A percentile compares a stretch with the other conserved stretches of the same genome.
These are phyloP conservation scores for Cymbopogon flexuosus DNA, from an alignment of 202 grass and related monocot species.

Conservation along the genomic window DNA sequence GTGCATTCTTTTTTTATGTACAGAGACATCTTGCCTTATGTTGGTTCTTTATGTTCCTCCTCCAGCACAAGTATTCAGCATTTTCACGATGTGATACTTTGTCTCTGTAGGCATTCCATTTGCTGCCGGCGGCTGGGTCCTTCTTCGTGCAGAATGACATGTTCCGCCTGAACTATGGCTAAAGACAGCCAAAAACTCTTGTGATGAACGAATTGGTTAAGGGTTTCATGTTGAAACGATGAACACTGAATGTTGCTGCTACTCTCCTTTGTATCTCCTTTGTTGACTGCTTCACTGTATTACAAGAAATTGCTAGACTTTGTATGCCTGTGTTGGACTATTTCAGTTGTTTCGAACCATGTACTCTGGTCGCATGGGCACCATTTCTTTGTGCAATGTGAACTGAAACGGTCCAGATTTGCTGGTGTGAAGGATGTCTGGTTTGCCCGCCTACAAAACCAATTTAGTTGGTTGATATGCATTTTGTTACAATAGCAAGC, in stretches of 20 bases:
- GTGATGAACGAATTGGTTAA: background rate
- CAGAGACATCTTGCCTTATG: background rate
- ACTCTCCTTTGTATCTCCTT: conserved; percentile 17
- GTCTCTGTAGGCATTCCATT: conserved; percentile 47
- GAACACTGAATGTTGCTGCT: conserved; percentile 5
- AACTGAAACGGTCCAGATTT: conserved; percentile 21
- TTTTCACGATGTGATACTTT: background rate
- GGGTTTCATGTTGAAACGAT: conserved; percentile 18
- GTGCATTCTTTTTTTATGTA: background rate
- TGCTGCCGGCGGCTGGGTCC: conserved; percentile 29
- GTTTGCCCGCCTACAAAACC: background rate
- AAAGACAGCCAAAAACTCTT: background rate
- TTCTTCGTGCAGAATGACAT: conserved; percentile 62
- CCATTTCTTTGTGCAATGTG: conserved; percentile 26
- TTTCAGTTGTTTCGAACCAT: conserved; percentile 1
- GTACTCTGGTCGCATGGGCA: background rate
- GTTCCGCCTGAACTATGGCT: conserved; percentile 59
- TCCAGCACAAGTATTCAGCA: background rate
- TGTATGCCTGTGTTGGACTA: conserved; percentile 25
- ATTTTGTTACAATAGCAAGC: background rate
- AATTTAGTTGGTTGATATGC: background rate
- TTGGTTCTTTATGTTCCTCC: background rate
- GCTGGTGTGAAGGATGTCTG: background rate
- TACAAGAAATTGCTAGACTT: conserved; percentile 32
- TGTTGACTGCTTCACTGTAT: conserved; percentile 13